Percentiles rank a stretch among this genome's conserved stretches.
Conservation (phyloP, 2,329 filamentous ascomycete species). For the Cladobotryum protrusum region DNA sequence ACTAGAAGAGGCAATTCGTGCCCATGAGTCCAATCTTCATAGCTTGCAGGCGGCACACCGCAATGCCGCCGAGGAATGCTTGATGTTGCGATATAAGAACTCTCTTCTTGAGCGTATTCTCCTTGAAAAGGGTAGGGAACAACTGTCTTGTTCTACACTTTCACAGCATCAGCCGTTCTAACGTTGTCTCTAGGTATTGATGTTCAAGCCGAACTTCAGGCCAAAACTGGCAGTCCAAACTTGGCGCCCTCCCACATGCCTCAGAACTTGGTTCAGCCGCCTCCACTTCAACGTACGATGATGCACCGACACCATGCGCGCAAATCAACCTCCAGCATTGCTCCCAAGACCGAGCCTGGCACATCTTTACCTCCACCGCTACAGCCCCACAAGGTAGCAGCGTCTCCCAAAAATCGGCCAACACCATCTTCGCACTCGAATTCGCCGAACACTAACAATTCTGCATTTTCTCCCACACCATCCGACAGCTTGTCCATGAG, state of each 20-base stretch:
- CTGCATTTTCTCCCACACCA: slow-evolving; percentile 37
- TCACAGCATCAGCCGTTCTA: not conserved
- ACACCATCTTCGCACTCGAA: slow-evolving; percentile 72
- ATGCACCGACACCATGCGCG: slow-evolving; percentile 73
- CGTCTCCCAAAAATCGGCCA: slow-evolving; percentile 66
- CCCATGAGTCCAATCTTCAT: slow-evolving; percentile 90
- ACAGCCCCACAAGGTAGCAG: slow-evolving; percentile 49
- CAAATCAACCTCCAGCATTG: slow-evolving; percentile 65
- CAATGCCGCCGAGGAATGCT: slow-evolving; percentile 88
- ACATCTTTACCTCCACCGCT: slow-evolving; percentile 40
- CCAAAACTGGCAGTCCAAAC: slow-evolving; percentile 84
- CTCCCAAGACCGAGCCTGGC: slow-evolving; percentile 63
- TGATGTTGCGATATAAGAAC: slow-evolving; percentile 99
- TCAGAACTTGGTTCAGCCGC: slow-evolving; percentile 64
- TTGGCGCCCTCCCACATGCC: slow-evolving; percentile 63
- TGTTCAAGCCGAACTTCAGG: slow-evolving; percentile 89
- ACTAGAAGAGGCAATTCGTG: slow-evolving; percentile 92
- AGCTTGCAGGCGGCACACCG: slow-evolving; percentile 91
- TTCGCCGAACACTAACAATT: slow-evolving; percentile 46
- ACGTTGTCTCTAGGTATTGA: slow-evolving; percentile 65
- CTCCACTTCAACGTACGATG: slow-evolving; percentile 73
- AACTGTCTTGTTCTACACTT: not conserved
- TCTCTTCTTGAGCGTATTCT: slow-evolving; percentile 91
- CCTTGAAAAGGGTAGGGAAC: slow-evolving; percentile 75
- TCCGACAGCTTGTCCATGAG: slow-evolving; percentile 45